Evolutionary conservation across 1,284 basidiomycete species (phyloP).

Genomic region (Marasmius tenuissimus): DNA sequence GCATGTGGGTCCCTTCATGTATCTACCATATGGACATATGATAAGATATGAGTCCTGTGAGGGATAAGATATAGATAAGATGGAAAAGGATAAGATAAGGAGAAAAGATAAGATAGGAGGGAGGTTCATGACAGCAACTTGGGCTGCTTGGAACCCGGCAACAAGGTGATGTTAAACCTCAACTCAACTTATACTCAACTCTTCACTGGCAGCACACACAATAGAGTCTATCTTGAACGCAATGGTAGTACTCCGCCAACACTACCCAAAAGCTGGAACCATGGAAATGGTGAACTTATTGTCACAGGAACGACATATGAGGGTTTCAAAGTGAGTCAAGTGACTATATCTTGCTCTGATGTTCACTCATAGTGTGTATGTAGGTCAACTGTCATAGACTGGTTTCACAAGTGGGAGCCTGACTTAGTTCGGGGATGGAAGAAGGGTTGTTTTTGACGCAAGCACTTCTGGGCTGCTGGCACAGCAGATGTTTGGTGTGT

Average conservation of each 20-base stretch:
- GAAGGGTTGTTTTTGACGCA: slow-evolving; percentile 11
- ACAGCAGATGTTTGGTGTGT: slow-evolving; percentile 30
- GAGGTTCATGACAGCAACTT: background rate
- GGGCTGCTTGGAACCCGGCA: background rate
- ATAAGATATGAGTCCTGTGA: too few species aligned
- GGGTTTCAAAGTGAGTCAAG: background rate
- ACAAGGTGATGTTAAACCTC: background rate
- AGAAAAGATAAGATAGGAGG: too few species aligned
- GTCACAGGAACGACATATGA: background rate
- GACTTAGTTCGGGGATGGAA: slow-evolving; percentile 9
- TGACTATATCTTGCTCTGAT: background rate
- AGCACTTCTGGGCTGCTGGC: slow-evolving; percentile 29
- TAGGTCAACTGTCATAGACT: background rate
- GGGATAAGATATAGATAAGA: too few species aligned
- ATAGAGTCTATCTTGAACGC: background rate
- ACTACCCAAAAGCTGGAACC: background rate
- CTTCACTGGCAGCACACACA: background rate
- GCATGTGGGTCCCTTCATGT: too few species aligned
- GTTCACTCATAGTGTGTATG: background rate
- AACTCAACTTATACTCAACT: background rate
- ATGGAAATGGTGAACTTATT: background rate
- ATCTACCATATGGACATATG: too few species aligned
- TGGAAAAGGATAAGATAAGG: too few species aligned
- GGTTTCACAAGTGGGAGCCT: slow-evolving; percentile 10
- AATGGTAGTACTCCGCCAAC: background rate